Percentiles rank a stretch among this genome's conserved stretches.
These are phyloP conservation scores for Kuraishia cidri DNA, from an alignment of 805 yeast genomes.

Conservation along the genomic window DNA sequence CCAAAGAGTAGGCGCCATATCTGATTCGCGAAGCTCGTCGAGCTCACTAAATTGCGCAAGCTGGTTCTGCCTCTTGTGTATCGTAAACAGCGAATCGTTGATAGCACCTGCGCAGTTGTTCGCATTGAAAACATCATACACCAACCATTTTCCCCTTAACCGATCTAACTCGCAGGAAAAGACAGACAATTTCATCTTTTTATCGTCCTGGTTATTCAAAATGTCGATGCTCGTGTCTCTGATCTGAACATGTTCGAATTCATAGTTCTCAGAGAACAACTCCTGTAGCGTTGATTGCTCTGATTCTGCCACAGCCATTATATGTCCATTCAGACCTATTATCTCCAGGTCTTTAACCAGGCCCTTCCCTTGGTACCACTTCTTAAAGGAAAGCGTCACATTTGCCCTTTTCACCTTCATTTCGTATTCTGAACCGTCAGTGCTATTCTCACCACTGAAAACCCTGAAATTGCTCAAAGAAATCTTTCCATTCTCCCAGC, in stretches of 20 bases:
- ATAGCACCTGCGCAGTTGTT: conserved; percentile 65
- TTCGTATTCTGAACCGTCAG: conserved; percentile 12
- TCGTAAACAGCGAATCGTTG: conserved; percentile 66
- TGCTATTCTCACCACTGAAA: conserved; percentile 4
- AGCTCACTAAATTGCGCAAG: conserved; percentile 31
- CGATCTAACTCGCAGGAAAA: conserved; percentile 61
- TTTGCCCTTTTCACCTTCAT: conserved; percentile 33
- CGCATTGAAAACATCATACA: conserved; percentile 64
- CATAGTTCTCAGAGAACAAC: conserved; percentile 22
- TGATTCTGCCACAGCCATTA: conserved; percentile 1
- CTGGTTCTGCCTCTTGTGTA: conserved; percentile 64
- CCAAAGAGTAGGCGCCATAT: conserved; percentile 18
- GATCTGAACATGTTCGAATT: conserved; percentile 32
- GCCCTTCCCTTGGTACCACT: conserved; percentile 50
- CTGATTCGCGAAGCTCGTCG: conserved; percentile 7
- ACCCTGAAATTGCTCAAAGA: conserved; percentile 31
- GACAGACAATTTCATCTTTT: conserved; percentile 41
- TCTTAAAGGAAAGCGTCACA: conserved; percentile 36
- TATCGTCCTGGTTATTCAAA: conserved; percentile 4
- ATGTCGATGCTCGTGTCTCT: conserved; percentile 37
- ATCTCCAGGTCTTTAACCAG: conserved; percentile 38
- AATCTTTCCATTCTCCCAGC: conserved; percentile 40
- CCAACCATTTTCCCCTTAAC: conserved; percentile 46
- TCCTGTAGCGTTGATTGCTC: conserved; percentile 4
- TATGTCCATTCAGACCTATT: conserved; percentile 34